Evolutionary conservation across 805 yeast genomes (phyloP).

Genomic region (Yamadazyma akitaensis): DNA sequence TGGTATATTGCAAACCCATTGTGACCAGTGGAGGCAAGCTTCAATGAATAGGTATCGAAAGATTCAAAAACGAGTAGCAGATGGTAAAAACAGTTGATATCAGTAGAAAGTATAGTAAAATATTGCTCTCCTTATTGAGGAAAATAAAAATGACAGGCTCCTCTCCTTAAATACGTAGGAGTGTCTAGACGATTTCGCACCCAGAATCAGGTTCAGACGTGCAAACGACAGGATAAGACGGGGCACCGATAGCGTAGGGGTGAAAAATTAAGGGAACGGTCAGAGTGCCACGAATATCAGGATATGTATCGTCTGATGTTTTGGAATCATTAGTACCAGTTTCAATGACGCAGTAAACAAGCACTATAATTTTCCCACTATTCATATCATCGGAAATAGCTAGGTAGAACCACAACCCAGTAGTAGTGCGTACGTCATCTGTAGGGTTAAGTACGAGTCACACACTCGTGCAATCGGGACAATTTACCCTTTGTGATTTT

Average conservation of each 20-base stretch:
- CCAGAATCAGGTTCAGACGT: neutral
- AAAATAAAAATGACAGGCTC: constrained; percentile 4
- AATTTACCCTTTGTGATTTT: too few relatives aligned
- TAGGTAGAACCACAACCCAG: too few relatives aligned
- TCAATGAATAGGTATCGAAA: neutral
- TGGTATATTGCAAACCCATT: constrained; percentile 41
- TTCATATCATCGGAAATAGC: too few relatives aligned
- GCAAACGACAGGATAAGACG: neutral
- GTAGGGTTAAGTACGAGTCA: too few relatives aligned
- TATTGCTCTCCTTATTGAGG: constrained; percentile 2
- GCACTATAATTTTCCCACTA: too few relatives aligned
- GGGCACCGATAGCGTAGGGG: neutral
- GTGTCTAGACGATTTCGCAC: constrained; percentile 6
- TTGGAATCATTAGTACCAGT: too few relatives aligned
- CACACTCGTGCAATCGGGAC: too few relatives aligned
- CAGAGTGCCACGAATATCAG: too few relatives aligned
- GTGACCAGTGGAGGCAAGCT: neutral
- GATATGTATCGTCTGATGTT: too few relatives aligned
- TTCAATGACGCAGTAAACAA: too few relatives aligned
- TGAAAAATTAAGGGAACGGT: neutral
- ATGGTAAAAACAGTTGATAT: neutral
- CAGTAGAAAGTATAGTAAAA: neutral
- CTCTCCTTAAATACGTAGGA: constrained; percentile 6
- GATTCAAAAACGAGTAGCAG: neutral
- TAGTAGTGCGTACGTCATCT: too few relatives aligned